Percentiles rank a stretch among this genome's conserved stretches.
Conservation (phyloP, 2,329 filamentous ascomycete genomes). For the Neospermospora avenae region DNA sequence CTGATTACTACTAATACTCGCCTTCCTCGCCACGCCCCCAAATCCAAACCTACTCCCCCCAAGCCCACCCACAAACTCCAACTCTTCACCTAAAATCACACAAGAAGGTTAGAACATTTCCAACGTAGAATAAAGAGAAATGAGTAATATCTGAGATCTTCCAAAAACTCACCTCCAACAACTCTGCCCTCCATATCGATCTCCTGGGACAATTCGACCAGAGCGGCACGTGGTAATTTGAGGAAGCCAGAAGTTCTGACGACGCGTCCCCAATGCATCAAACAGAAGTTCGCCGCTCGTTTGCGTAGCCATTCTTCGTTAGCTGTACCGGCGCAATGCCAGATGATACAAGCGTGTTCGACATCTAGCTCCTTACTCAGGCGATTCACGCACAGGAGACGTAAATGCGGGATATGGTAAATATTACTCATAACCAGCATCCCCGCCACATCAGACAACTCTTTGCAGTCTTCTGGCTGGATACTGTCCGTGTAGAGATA, state of each 20-base stretch:
- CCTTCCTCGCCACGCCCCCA: conserved; percentile 49
- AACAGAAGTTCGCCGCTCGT: conserved; percentile 81
- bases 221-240: conserved; percentile 69
- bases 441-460: conserved; percentile 83
- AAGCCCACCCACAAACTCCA: conserved; percentile 45
- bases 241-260: conserved; percentile 88
- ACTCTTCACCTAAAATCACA: conserved; percentile 32
- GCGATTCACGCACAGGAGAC: conserved; percentile 85
- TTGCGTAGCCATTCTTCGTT: conserved; percentile 92
- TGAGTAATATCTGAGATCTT: conserved; percentile 36
- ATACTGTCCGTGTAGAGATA: conserved; percentile 98
- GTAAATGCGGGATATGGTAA: conserved; percentile 92
- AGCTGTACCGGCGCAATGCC: conserved; percentile 88
- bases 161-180: conserved; percentile 73
- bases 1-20: conserved; percentile 57
- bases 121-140: background rate
- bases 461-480: conserved; percentile 51
- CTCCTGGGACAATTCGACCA: conserved; percentile 91
- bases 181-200: conserved; percentile 92
- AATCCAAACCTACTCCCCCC: conserved; percentile 47
- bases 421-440: conserved; percentile 97
- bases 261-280: conserved; percentile 91
- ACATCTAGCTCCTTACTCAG: conserved; percentile 89
- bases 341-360: conserved; percentile 91
- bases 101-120: conserved; percentile 20